Evolutionary conservation across 257 asterid genomes (phyloP).

Genomic region (Penstemon davidsonii): DNA sequence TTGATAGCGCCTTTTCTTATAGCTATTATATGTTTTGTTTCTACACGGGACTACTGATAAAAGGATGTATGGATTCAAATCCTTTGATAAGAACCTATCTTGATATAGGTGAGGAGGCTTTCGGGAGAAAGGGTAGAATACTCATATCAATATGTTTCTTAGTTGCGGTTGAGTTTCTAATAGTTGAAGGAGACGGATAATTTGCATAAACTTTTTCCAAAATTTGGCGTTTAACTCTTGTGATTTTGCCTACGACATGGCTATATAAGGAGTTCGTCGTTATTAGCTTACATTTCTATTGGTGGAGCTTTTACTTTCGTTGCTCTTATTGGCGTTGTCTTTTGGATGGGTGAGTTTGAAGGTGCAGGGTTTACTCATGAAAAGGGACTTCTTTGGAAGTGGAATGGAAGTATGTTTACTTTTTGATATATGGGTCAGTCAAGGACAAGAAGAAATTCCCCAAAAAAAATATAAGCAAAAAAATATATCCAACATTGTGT

Average conservation of each 20-base stretch:
- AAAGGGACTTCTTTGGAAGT: constrained; percentile 34
- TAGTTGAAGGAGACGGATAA: constrained; percentile 38
- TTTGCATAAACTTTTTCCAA: constrained; percentile 26
- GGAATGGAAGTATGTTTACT: constrained; percentile 39
- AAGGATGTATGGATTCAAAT: constrained; percentile 27
- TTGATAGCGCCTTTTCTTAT: constrained; percentile 21
- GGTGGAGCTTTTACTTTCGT: constrained; percentile 42
- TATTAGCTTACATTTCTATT: constrained; percentile 35
- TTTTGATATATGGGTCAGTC: constrained; percentile 45
- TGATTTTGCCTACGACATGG: constrained; percentile 30
- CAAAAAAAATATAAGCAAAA: constrained; percentile 12
- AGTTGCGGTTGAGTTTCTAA: constrained; percentile 39
- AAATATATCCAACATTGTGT: no score
- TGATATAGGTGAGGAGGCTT: constrained; percentile 40
- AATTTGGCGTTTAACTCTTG: constrained; percentile 7
- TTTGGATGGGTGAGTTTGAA: constrained; percentile 36
- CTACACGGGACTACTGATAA: constrained; percentile 33
- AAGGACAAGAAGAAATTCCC: constrained; percentile 37
- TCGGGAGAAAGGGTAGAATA: constrained; percentile 36
- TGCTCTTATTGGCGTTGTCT: constrained; percentile 20
- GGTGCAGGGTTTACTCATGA: constrained; percentile 29
- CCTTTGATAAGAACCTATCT: constrained; percentile 35
- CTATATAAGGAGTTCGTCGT: constrained; percentile 26
- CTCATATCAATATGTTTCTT: constrained; percentile 30
- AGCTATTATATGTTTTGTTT: constrained; percentile 26